phyloP scores from a whole-genome alignment of 169 alveolate genomes.

The Eimeria acervulina region DNA sequence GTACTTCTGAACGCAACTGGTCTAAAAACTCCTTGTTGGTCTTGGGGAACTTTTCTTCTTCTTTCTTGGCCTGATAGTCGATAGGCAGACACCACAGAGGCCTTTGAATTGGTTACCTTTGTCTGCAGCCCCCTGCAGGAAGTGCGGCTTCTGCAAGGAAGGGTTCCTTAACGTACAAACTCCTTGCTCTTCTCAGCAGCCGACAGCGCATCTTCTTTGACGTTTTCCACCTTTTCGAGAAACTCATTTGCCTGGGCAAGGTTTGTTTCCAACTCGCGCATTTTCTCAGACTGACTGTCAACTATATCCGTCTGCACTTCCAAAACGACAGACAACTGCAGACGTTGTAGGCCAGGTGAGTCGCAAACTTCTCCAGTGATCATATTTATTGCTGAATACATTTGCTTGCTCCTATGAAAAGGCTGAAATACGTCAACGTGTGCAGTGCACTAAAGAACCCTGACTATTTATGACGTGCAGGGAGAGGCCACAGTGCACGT shows the following conservation, averaged over 20 bases:
- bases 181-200: slow-evolving; percentile 28
- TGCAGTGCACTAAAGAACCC: background rate
- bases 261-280: slow-evolving; percentile 43
- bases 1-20: slow-evolving; percentile 6
- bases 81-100: background rate
- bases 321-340: slow-evolving; percentile 14
- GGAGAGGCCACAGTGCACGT: background rate
- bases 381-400: background rate
- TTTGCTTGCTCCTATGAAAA: background rate
- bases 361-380: background rate
- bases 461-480: background rate
- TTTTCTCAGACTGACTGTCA: slow-evolving; percentile 23
- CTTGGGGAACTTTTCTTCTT: slow-evolving; percentile 36
- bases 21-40: slow-evolving; percentile 18
- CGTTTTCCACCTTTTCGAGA: slow-evolving; percentile 45
- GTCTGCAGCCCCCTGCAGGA: background rate
- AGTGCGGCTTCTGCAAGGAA: background rate
- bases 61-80: slow-evolving; percentile 20
- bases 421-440: background rate
- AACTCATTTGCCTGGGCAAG: slow-evolving; percentile 59
- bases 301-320: slow-evolving; percentile 30
- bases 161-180: background rate
- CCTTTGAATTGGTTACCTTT: background rate
- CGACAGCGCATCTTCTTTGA: slow-evolving; percentile 41
- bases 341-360: background rate